These are phyloP conservation scores for Lojkania enalia DNA, from an alignment of 2,329 filamentous ascomycete species.

Conservation along the genomic window DNA sequence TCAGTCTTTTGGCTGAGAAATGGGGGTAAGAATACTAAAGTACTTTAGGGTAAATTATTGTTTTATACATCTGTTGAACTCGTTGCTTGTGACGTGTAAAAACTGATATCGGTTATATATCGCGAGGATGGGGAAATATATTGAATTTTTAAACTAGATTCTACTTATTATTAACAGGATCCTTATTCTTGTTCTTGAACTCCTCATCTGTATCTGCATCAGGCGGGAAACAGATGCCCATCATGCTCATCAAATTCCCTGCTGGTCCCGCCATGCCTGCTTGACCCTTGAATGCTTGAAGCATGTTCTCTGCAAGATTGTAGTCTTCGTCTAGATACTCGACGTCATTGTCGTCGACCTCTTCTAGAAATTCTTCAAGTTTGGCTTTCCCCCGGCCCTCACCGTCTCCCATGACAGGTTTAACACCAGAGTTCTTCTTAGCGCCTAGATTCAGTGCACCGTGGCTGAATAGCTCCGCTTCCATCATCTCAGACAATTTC, in stretches of 20 bases:
- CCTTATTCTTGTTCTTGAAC: neutral
- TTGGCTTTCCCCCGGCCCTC: slow-evolving; percentile 37
- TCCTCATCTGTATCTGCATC: slow-evolving; percentile 65
- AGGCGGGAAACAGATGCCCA: slow-evolving; percentile 80
- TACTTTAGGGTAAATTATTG: neutral
- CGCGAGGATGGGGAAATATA: no score
- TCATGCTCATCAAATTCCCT: slow-evolving; percentile 81
- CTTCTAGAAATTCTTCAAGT: slow-evolving; percentile 13
- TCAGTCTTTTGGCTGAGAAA: no score
- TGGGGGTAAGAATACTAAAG: neutral
- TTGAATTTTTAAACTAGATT: neutral
- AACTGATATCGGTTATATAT: no score
- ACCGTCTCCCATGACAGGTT: slow-evolving; percentile 8
- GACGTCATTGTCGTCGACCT: slow-evolving; percentile 54
- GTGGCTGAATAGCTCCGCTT: slow-evolving; percentile 69
- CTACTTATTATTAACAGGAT: neutral
- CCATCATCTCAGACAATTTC: slow-evolving; percentile 69
- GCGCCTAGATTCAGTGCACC: slow-evolving; percentile 62
- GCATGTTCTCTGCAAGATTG: slow-evolving; percentile 84
- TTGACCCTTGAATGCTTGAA: slow-evolving; percentile 92
- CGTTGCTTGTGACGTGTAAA: no score
- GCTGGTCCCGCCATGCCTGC: slow-evolving; percentile 83
- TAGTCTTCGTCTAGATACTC: slow-evolving; percentile 73
- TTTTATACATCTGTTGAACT: no score
- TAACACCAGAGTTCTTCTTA: slow-evolving; percentile 15